phyloP scores from a whole-genome alignment of 129 eudicot genomes.

The Chrysanthemum lavandulifolium region DNA sequence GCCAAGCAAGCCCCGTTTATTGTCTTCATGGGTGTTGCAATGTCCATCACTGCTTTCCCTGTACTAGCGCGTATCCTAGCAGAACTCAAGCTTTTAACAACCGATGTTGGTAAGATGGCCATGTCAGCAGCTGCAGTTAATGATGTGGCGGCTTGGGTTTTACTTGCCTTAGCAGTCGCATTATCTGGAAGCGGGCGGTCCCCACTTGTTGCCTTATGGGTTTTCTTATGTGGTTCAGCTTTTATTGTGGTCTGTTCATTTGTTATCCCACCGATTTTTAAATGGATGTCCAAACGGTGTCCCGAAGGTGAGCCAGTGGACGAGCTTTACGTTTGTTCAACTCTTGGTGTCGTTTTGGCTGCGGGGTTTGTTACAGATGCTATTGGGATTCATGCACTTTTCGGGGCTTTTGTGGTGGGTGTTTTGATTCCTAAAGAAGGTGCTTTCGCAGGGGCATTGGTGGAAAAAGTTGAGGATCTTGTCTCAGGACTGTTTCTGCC shows the following conservation, averaged over 20 bases:
- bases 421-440: conserved; percentile 77
- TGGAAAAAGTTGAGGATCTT: conserved; percentile 85
- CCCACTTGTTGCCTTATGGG: conserved; percentile 65
- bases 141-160: conserved; percentile 80
- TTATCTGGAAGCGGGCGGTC: conserved; percentile 64
- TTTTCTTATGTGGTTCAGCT: conserved; percentile 56
- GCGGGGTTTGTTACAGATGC: conserved; percentile 70
- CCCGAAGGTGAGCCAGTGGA: conserved; percentile 79
- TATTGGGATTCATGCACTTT: conserved; percentile 81
- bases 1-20: conserved; percentile 55
- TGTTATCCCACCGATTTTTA: conserved; percentile 54
- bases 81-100: conserved; percentile 82
- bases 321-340: conserved; percentile 66
- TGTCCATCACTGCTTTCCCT: conserved; percentile 88
- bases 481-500: conserved; percentile 76
- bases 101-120: conserved; percentile 83
- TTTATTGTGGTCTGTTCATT: conserved; percentile 46
- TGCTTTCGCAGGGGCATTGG: conserved; percentile 70
- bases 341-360: conserved; percentile 63
- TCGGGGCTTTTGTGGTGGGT: conserved; percentile 82
- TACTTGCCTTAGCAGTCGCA: conserved; percentile 74
- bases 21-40: conserved; percentile 87
- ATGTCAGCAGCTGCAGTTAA: conserved; percentile 95
- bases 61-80: conserved; percentile 82
- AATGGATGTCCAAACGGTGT: conserved; percentile 63